Evolutionary conservation across 129 eudicot genomes (phyloP).

Genomic region (Kitagawia praeruptora): DNA sequence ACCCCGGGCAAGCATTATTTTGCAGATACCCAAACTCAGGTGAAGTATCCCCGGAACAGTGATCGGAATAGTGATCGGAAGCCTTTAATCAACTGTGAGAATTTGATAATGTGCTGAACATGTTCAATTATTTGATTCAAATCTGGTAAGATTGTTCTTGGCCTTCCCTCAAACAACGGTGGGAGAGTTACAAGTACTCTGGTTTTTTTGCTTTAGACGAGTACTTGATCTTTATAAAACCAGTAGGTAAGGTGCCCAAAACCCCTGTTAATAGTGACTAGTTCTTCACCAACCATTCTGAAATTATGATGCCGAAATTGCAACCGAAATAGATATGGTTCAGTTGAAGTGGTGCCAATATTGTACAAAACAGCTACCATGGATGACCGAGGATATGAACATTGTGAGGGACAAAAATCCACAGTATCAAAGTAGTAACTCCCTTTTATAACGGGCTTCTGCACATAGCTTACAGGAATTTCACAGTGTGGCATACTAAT

Average conservation of each 20-base stretch:
- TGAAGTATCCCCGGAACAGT: too few species aligned
- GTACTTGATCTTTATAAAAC: too few species aligned
- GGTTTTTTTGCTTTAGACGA: too few species aligned
- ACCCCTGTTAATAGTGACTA: conserved; percentile 20
- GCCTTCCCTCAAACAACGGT: too few species aligned
- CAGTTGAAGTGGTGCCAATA: conserved; percentile 37
- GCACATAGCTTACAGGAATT: conserved; percentile 34
- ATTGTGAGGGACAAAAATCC: conserved; percentile 95
- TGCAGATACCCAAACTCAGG: too few species aligned
- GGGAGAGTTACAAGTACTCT: too few species aligned
- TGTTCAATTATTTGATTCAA: too few species aligned
- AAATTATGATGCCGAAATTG: conserved; percentile 14
- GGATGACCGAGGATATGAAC: conserved; percentile 46
- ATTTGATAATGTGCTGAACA: too few species aligned
- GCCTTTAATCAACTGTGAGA: too few species aligned
- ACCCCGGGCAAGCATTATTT: too few species aligned
- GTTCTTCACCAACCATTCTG: conserved; percentile 32
- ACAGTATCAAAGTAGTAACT: conserved; percentile 50
- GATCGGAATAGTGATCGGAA: too few species aligned
- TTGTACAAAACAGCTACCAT: conserved; percentile 33
- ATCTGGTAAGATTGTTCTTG: too few species aligned
- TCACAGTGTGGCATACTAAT: conserved; percentile 64
- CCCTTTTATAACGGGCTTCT: conserved; percentile 52
- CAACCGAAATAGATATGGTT: conserved; percentile 29
- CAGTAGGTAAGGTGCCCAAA: conserved; percentile 28